phyloP scores from a whole-genome alignment of 441 rosid species.

The Isatis lusitanica region DNA sequence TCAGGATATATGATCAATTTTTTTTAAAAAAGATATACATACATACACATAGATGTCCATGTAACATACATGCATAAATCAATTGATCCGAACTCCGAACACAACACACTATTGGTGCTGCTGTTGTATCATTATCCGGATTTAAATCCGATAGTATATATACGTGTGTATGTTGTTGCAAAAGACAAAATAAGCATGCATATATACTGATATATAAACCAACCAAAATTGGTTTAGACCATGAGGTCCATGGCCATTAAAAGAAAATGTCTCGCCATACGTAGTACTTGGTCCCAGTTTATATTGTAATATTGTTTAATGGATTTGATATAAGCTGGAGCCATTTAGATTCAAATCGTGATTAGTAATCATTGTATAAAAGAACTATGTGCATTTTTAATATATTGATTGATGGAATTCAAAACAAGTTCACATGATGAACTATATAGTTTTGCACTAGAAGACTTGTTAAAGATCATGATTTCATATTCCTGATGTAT shows the following conservation, averaged over 20 bases:
- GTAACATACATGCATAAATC: background rate
- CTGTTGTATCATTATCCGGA: background rate
- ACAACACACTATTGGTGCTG: background rate
- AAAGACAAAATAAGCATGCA: background rate
- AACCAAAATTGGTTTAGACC: background rate
- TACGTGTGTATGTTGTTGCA: background rate
- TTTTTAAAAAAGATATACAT: background rate
- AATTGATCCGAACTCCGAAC: background rate
- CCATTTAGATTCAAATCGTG: background rate
- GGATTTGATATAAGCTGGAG: background rate
- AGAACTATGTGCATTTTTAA: background rate
- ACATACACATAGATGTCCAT: background rate
- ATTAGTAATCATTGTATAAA: background rate
- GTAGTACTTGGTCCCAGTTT: slow-evolving; percentile 3
- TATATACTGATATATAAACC: too few relatives aligned
- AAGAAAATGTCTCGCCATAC: background rate
- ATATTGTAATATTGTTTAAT: background rate
- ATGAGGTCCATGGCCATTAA: background rate
- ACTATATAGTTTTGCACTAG: background rate
- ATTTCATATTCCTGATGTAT: background rate
- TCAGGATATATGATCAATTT: background rate
- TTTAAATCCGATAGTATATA: background rate
- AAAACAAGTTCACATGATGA: slow-evolving; percentile 20
- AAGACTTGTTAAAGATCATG: background rate
- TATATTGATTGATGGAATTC: background rate